These are phyloP conservation scores for Spinacia oleracea DNA, from an alignment of 179 eudicot species.

Conservation along the genomic window DNA sequence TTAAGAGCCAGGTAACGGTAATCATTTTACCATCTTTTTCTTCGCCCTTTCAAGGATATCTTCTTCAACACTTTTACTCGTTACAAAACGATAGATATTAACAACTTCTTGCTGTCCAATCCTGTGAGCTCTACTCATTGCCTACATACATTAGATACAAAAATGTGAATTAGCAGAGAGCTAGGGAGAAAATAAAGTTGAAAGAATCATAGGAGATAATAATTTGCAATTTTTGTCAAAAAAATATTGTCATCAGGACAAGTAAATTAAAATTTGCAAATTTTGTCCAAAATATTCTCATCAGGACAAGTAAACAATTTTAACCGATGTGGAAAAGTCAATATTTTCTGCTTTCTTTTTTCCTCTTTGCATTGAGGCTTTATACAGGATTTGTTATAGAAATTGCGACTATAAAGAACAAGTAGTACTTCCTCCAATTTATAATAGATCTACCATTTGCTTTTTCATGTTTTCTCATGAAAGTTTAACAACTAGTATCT, in stretches of 20 bases:
- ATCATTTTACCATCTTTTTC: conserved; percentile 83
- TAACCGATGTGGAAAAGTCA: neutral
- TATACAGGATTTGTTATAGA: neutral
- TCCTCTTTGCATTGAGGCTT: neutral
- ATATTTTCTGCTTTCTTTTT: neutral
- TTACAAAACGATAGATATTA: conserved; percentile 95
- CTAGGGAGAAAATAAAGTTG: neutral
- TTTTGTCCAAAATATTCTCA: neutral
- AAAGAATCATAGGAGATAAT: neutral
- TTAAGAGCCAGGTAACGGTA: neutral
- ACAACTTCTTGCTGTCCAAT: conserved; percentile 99
- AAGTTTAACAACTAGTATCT: too few species aligned
- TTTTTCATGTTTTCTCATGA: too few species aligned
- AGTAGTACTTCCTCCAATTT: neutral
- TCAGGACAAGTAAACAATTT: neutral
- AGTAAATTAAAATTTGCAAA: neutral
- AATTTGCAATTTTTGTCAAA: neutral
- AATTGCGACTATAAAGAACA: neutral
- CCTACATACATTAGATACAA: conserved; percentile 38
- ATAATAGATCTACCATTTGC: too few species aligned
- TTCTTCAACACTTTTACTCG: conserved; percentile 99
- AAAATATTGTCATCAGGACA: neutral
- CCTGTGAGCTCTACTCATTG: conserved; percentile 99
- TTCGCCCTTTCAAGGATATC: conserved; percentile 98
- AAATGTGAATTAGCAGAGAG: neutral